Percentiles rank a stretch among this genome's conserved stretches.
These are phyloP conservation scores for Ustilago nuda DNA, from an alignment of 1,284 basidiomycete species.

Conservation along the genomic window DNA sequence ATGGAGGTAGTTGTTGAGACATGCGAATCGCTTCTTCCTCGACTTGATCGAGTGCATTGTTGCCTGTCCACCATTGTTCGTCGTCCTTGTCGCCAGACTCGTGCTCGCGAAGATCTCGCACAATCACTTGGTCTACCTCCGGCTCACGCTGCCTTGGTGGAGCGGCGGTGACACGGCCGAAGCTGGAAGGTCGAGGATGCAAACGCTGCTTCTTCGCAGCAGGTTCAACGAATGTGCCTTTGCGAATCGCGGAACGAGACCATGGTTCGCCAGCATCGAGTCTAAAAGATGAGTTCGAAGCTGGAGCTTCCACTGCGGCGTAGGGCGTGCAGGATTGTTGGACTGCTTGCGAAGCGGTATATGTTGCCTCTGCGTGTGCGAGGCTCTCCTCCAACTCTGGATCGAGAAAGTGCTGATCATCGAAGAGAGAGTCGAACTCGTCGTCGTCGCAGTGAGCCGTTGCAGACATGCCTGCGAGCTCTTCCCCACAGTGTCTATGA, in stretches of 20 bases:
- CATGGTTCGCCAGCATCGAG: conserved; percentile 3
- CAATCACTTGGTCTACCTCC: conserved; percentile 42
- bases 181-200: conserved; percentile 26
- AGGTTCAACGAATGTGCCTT: conserved; percentile 36
- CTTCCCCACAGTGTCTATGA: neutral
- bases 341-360: conserved; percentile 40
- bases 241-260: conserved; percentile 14
- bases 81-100: conserved; percentile 44
- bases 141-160: conserved; percentile 5
- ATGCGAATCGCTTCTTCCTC: conserved; percentile 51
- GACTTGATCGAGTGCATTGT: conserved; percentile 43
- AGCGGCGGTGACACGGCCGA: conserved; percentile 12
- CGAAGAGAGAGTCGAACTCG: conserved; percentile 51
- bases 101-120: conserved; percentile 36
- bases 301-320: conserved; percentile 5
- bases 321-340: conserved; percentile 3
- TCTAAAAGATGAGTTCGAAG: conserved; percentile 16
- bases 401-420: conserved; percentile 36
- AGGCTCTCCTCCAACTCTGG: conserved; percentile 49
- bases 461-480: conserved; percentile 2
- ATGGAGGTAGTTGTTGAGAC: conserved; percentile 42
- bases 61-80: conserved; percentile 46
- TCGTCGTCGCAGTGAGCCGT: conserved; percentile 16
- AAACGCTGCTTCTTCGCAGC: conserved; percentile 39
- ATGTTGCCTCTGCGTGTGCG: conserved; percentile 43